Percentiles rank a stretch among this genome's conserved stretches.
Evolutionary conservation across 305 asterid genomes (phyloP).

Genomic region (Plantago lanceolata): DNA sequence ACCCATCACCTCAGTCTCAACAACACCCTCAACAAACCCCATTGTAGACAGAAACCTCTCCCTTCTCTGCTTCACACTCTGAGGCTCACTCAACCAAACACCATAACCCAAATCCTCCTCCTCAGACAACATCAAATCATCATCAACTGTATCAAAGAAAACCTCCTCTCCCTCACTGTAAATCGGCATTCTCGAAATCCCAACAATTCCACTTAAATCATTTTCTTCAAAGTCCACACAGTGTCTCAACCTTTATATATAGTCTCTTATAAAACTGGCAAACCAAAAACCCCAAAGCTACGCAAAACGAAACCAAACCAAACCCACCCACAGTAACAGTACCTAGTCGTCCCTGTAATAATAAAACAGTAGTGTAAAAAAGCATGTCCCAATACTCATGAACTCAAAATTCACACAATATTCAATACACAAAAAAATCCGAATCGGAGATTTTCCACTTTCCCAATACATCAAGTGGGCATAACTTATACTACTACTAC

Average conservation of each 20-base stretch:
- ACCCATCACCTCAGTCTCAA: slow-evolving; percentile 22
- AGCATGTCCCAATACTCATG: slow-evolving; percentile 37
- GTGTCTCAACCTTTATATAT: slow-evolving; percentile 18
- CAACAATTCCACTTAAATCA: slow-evolving; percentile 35
- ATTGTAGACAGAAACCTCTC: slow-evolving; percentile 33
- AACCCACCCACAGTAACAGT: slow-evolving; percentile 21
- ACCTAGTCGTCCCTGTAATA: background rate
- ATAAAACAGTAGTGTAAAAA: slow-evolving; percentile 3
- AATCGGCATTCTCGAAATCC: slow-evolving; percentile 43
- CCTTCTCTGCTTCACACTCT: slow-evolving; percentile 57
- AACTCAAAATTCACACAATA: slow-evolving; percentile 22
- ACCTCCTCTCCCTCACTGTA: slow-evolving; percentile 45
- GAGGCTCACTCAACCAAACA: slow-evolving; percentile 62
- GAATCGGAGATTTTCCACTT: background rate
- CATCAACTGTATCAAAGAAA: slow-evolving; percentile 57
- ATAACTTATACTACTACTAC: no score
- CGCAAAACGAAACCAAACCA: slow-evolving; percentile 23
- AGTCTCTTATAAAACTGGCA: no score
- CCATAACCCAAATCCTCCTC: slow-evolving; percentile 30
- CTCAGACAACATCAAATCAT: slow-evolving; percentile 30
- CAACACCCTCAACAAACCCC: slow-evolving; percentile 38
- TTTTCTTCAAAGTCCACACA: slow-evolving; percentile 18
- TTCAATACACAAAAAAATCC: slow-evolving; percentile 2
- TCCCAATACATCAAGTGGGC: slow-evolving; percentile 22
- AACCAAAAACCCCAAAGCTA: slow-evolving; percentile 28